These are phyloP conservation scores for Chytriomyces hyalinus DNA, from an alignment of 192 early-diverging fungal species.

Conservation along the genomic window DNA sequence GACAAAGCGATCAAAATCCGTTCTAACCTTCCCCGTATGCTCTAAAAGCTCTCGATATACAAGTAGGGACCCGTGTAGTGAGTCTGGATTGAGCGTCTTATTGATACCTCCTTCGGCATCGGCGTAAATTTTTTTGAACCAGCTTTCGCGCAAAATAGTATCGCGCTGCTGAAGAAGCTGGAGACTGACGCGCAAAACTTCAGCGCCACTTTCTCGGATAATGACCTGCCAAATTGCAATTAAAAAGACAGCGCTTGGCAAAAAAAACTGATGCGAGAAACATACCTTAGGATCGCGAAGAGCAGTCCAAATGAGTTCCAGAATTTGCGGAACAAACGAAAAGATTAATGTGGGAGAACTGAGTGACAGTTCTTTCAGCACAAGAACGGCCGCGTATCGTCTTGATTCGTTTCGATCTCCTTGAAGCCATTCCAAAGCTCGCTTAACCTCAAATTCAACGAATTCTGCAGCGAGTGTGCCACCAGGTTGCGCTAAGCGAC, in stretches of 20 bases:
- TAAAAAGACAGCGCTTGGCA: neutral
- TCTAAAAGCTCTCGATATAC: constrained; percentile 78
- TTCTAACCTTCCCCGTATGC: constrained; percentile 76
- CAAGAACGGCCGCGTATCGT: constrained; percentile 80
- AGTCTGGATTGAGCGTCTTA: constrained; percentile 70
- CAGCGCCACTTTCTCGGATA: constrained; percentile 82
- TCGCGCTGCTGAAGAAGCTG: constrained; percentile 81
- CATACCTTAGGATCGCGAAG: constrained; percentile 75
- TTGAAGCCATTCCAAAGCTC: constrained; percentile 85
- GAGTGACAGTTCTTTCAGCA: constrained; percentile 73
- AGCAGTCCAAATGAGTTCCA: constrained; percentile 84
- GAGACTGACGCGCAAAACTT: constrained; percentile 78
- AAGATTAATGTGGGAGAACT: constrained; percentile 85
- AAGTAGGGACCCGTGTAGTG: constrained; percentile 85
- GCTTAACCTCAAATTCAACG: constrained; percentile 82
- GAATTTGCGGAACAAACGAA: constrained; percentile 76
- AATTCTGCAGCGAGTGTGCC: constrained; percentile 79
- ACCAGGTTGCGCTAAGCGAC: constrained; percentile 65
- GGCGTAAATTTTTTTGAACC: constrained; percentile 82
- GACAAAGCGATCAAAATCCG: neutral
- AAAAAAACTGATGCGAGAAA: neutral
- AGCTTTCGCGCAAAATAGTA: constrained; percentile 59
- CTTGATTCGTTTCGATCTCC: constrained; percentile 79
- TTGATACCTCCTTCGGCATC: constrained; percentile 76
- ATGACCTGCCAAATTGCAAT: constrained; percentile 48